Evolutionary conservation across 306 rosid genomes (phyloP).

Genomic region (Psophocarpus tetragonolobus): DNA sequence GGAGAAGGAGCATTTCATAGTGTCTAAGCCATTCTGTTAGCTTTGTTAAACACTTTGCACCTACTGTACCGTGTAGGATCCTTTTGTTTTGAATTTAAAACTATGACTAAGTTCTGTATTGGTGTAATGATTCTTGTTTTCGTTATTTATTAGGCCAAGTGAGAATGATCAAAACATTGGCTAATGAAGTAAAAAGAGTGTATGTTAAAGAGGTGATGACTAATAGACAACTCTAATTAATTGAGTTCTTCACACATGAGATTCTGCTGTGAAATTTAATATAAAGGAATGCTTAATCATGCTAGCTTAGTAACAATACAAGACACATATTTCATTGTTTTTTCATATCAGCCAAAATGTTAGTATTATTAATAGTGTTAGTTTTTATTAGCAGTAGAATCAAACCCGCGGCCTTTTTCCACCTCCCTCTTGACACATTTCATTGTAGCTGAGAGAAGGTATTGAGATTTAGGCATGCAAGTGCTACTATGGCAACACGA

Average conservation of each 20-base stretch:
- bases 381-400: no score
- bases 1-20: neutral
- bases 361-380: no score
- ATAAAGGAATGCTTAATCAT: neutral
- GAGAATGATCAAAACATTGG: neutral
- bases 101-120: neutral
- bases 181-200: neutral
- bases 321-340: neutral
- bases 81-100: neutral
- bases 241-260: neutral
- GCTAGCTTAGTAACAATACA: neutral
- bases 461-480: no score
- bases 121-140: neutral
- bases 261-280: neutral
- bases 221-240: neutral
- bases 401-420: no score
- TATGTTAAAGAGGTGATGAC: neutral
- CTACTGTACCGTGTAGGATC: neutral
- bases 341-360: no score
- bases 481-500: no score
- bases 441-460: no score
- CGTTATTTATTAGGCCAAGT: neutral
- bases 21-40: slow-evolving; percentile 6
- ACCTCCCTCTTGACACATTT: no score
- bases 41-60: neutral